Evolutionary conservation across 2,329 filamentous ascomycete genomes (phyloP), one percentile per base, ranked within the genome.

Genomic region (Esteya vermicola): DNA sequence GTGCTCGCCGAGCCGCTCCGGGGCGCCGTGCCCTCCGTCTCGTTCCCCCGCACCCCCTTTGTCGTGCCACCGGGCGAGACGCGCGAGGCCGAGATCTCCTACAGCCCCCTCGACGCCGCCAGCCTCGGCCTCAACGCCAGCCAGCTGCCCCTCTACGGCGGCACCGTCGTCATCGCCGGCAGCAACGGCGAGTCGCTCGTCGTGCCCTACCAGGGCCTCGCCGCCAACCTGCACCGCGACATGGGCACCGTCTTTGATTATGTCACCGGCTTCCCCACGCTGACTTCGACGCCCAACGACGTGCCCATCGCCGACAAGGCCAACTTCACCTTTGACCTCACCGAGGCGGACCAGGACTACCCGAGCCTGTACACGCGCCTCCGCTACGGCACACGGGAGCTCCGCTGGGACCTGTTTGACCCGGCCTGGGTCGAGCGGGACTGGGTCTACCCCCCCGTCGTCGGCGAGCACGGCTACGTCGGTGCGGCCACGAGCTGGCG

Each of bases 141-240:
- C 6, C 48, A 45, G 23, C 25, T 40, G 20, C 39, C 39, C 7
- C 25, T 59, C 13, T 60, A 59, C 40, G 54, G 55, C 36, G 57
- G 57, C 35, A 55, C 53, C 42, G 49, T 59, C 20, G 44, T 54
- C 14, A 46, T 59, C 34, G 48, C 50, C 9, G 51, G 50, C 20
- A 52, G 50, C 42, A 52, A 53, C 34, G 54, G 54, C 23, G 57
- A 60, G 39, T 46, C 51, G 16, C 47, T 58, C 16, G 52, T 49
- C 10, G 48, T 58, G 10, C 56, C 55, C 4, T 58, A 59, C 44
- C 28, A 52, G 19, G 54, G 50, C 5, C 32, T 35, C 7, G 27
- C 25, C 8, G 40, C 36, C 35, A 26, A 45, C 31, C 47, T 47
- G 9, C 32, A 26, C 21, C 14, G 33, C 21, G 28, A 33, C 22